These are phyloP conservation scores for Apiospora malaysiana DNA, from an alignment of 2,329 filamentous ascomycete genomes.

Conservation along the genomic window DNA sequence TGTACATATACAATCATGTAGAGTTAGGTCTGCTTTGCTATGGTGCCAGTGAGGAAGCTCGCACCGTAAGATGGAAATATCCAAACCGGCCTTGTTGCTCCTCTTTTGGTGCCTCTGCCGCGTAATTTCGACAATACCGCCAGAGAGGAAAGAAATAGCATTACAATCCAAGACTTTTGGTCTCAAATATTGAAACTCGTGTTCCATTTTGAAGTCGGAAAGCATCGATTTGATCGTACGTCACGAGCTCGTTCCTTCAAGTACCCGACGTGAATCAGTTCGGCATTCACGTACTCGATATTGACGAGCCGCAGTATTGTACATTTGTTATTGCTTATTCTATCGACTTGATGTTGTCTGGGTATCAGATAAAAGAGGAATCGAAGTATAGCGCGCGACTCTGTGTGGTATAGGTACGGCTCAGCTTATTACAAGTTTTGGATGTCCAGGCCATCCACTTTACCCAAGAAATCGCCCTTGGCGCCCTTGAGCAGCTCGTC, in stretches of 20 bases:
- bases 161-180: too few species aligned
- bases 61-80: not conserved
- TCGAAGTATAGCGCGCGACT: not conserved
- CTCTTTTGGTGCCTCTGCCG: not conserved
- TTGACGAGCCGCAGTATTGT: not conserved
- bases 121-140: too few species aligned
- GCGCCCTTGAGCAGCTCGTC: constrained; percentile 71
- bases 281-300: not conserved
- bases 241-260: not conserved
- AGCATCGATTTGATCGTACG: too few species aligned
- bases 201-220: too few species aligned
- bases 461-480: constrained; percentile 71
- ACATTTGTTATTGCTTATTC: not conserved
- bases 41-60: not conserved
- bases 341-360: not conserved
- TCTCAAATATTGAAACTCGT: too few species aligned
- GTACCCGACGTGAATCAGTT: not conserved
- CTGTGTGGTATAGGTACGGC: not conserved
- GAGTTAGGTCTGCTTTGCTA: too few species aligned
- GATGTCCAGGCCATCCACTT: constrained; percentile 49
- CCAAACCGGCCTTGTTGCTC: not conserved
- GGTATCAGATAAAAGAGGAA: constrained; percentile 5
- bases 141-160: too few species aligned
- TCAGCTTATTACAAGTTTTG: constrained; percentile 27
- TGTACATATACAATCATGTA: too few species aligned